Base-by-base conservation (phyloP, 2,329 filamentous ascomycete species). In the Apiospora malaysiana region DNA sequence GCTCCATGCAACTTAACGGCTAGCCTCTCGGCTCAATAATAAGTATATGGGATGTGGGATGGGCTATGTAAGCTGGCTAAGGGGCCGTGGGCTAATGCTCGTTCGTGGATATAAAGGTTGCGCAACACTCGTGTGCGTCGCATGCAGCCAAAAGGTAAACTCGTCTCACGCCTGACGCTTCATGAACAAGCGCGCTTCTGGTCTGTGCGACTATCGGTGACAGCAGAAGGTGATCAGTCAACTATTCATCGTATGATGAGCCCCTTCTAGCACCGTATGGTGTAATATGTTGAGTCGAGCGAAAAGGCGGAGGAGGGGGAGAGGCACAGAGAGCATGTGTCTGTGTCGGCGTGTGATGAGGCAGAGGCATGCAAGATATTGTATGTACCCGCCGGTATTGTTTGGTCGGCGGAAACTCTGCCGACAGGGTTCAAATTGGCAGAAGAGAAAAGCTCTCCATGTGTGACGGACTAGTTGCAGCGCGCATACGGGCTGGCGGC, bases 41-140 rank as follows among this genome's bases (percentile, higher is more conserved):
- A 32, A n/a, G n/a, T 32, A 32, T 32, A 63, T 21, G 56, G 56
- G 12, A 63, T 37, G 56, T 63, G 56, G 25, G 51, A 63, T 32
- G 40, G 32, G 8, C 9, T 63, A 63, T 63, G 56, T 32, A 63
- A 40, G 56, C 32, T 23, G 32, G n/a, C 32, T 40, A 23, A 32
- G 56, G 51, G 32, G 56, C n/a, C 16, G 21, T 8, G 21, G 37
- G 56, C 32, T 63, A 63, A 63, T 40, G 21, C 10, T n/a, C 21
- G 56, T 63, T 63, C 56, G 56, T 63, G 56, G 56, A 63, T 40
- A 63, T 63, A 40, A 40, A 40, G 21, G 56, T 63, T 47, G 32
- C 56, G 56, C 56, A 40, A 14, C 56, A 63, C 56, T 37, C 18
- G 32, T 63, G 56, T 63, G 32, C 56, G 56, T 40, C n/a, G 56